A percentile compares a stretch with the other conserved stretches of the same genome.
Conservation (phyloP, 2,329 filamentous ascomycete genomes). For the Aspergillus sp. region DNA sequence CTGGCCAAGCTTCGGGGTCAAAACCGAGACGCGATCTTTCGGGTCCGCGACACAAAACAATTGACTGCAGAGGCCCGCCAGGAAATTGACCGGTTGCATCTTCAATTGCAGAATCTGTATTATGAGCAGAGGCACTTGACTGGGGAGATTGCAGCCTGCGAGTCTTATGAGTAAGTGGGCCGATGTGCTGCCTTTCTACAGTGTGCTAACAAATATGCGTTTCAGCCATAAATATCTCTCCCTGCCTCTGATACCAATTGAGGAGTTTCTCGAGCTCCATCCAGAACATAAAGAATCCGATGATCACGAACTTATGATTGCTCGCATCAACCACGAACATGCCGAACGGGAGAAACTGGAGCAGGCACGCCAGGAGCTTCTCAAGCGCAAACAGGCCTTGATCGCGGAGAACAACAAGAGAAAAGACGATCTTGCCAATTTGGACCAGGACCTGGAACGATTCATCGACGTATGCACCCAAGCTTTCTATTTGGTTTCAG, state of each 20-base stretch:
- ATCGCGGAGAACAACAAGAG: slow-evolving; percentile 81
- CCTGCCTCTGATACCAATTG: slow-evolving; percentile 75
- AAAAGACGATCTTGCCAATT: slow-evolving; percentile 84
- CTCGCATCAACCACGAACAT: slow-evolving; percentile 86
- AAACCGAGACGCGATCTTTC: slow-evolving; percentile 75
- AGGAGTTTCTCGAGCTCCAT: slow-evolving; percentile 72
- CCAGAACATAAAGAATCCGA: slow-evolving; percentile 69
- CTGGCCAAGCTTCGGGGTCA: slow-evolving; percentile 75
- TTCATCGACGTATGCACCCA: slow-evolving; percentile 71
- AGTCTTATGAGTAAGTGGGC: slow-evolving; percentile 75
- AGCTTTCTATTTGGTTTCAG: neutral
- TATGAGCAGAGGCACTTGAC: slow-evolving; percentile 91
- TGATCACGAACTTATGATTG: slow-evolving; percentile 80
- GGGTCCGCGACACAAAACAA: slow-evolving; percentile 79
- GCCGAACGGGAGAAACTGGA: slow-evolving; percentile 79
- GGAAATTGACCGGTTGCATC: slow-evolving; percentile 84
- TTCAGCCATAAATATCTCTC: slow-evolving; percentile 71
- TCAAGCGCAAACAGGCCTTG: slow-evolving; percentile 66
- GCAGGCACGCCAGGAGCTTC: slow-evolving; percentile 70
- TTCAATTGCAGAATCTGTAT: slow-evolving; percentile 91
- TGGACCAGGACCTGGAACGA: slow-evolving; percentile 88
- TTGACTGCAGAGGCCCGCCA: slow-evolving; percentile 81
- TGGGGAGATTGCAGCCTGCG: slow-evolving; percentile 84
- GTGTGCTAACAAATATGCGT: slow-evolving; percentile 6
- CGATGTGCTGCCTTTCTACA: neutral